Evolutionary conservation across 2,329 filamentous ascomycete species (phyloP).

Genomic region (Botrytis cinerea): DNA sequence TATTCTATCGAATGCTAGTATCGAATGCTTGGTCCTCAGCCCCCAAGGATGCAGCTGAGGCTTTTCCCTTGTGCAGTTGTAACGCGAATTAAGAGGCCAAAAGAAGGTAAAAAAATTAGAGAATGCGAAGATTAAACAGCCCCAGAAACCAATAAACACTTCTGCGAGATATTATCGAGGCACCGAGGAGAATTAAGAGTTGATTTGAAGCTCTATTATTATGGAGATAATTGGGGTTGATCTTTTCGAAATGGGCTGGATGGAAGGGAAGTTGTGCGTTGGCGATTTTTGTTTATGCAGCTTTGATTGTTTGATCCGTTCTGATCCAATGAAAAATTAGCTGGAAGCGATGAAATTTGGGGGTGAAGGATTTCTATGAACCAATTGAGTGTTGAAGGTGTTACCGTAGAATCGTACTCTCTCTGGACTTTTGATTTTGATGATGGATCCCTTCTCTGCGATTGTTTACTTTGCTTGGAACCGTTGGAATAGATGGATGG

Average conservation of each 20-base stretch:
- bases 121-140: neutral
- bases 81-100: constrained; percentile 1
- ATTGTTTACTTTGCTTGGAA: neutral
- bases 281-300: constrained; percentile 16
- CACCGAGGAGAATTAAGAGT: neutral
- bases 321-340: neutral
- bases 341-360: neutral
- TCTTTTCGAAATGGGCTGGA: constrained; percentile 11
- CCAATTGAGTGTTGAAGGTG: constrained; percentile 1
- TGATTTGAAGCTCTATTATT: constrained; percentile 14
- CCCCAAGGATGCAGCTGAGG: constrained; percentile 18
- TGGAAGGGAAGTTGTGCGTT: constrained; percentile 10
- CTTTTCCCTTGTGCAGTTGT: constrained; percentile 2
- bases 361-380: neutral
- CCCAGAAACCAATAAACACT: neutral
- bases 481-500: neutral
- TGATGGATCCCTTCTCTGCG: neutral
- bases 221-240: constrained; percentile 11
- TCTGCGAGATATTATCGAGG: neutral
- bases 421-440: neutral
- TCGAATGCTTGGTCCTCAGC: constrained; percentile 13
- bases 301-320: neutral
- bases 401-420: neutral
- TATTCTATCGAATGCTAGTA: constrained; percentile 7
- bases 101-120: neutral